Evolutionary conservation across 768 basidiomycete species (phyloP), one percentile per base, ranked within the genome.

Genomic region (Kwoniella sp.): DNA sequence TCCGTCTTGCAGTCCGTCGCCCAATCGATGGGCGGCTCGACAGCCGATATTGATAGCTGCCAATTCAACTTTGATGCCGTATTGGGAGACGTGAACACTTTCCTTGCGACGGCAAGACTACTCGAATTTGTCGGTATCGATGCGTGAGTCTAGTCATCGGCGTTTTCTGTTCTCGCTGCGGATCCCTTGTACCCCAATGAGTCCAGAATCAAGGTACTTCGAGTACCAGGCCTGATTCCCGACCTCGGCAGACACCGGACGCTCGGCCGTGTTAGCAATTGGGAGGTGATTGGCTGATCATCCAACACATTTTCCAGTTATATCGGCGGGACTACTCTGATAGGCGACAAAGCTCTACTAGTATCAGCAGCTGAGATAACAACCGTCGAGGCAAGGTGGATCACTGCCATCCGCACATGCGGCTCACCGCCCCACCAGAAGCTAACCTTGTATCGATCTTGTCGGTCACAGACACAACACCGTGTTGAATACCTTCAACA

Each of bases 71-170:
- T 74, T 31, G 20, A 13, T 20, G 30, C 54, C 23, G 70, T 68
- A 2, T 48, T 74, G 26, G 25, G 25, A 0, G 53, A 58, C 48
- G 67, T 74, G 26, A 11, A 31, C 23, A 67, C 64, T 2, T 62
- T 69, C 48, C 29, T 74, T 23, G 62, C 59, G 1, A 74, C 73
- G 15, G 73, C 70, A 5, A 62, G 70, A 29, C 30, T 65, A 23
- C 52, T 74, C 15, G 73, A 74, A 47, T 58, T 67, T 30, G 70
- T 74, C 31, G 73, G 73, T 13, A 61, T 74, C 31, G 60, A 56
- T 22, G 73, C 73, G 37, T 73, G 62, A 61, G 65, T 66, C 1
- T 12, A 25, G 25, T 55, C 29, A 31, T 58, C 12, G 31, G 12
- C 38, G 50, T 47, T 12, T 23, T 17, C 25, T 38, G 5, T 26